Base-by-base conservation (phyloP, 2,329 filamentous ascomycete species). In the Fusarium falciforme region DNA sequence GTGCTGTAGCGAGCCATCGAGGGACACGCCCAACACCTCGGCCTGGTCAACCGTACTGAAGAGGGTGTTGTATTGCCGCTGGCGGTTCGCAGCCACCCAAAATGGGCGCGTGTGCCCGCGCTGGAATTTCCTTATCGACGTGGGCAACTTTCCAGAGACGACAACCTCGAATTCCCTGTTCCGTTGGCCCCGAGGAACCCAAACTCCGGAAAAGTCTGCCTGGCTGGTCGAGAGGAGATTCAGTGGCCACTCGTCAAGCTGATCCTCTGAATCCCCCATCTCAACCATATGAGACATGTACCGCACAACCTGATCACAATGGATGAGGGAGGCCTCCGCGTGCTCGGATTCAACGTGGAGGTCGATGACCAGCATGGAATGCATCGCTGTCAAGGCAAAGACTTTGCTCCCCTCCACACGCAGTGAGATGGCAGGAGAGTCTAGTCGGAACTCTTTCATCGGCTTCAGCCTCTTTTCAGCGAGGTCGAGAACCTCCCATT, bases 1-100 rank as follows among this genome's bases (percentile, higher is more conserved):
- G 65, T 93, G 89, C 71, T 90, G 89, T 27, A 95, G 77, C 0
- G 91, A 90, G 2, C 94, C 94, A 77, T 94, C 90, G 36, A 94
- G 87, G 8, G 89, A 89, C 8, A 92, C 85, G 1, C 93, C 94
- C 36, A 95, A 80, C 66, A 91, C 83, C 69, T 91, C 89, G 6
- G 84, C 82, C 8, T 83, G 85, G 49, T 87, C 85, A 4, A 79
- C 71, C 1, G 84, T 84, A 71, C 82, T 86, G 6, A 82, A 79
- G 5, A 89, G 72, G 7, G 81, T 80, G 9, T 86, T 86, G 72
- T 85, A 89, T 14, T 80, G 83, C 20, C 80, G 79, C 12, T 64
- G 67, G 54, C 80, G 77, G 67, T 80, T 75, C 49, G 80, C 75
- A 40, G 81, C 75, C 44, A 83, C 79, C 89, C 89, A 91, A 1